phyloP scores from a whole-genome alignment of 257 asterid genomes.

The Solanum acaule region DNA sequence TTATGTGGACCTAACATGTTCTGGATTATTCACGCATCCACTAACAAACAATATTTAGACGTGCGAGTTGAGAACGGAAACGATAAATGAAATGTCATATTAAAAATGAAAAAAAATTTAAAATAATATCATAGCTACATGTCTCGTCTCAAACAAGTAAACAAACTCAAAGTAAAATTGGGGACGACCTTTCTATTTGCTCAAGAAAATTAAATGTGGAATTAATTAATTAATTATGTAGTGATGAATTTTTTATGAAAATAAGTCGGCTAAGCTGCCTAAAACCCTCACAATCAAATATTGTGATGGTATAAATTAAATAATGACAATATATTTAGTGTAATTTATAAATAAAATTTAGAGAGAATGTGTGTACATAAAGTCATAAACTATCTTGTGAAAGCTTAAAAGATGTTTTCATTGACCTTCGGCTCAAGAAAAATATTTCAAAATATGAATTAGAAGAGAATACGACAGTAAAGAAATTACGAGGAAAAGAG shows the following conservation, averaged over 20 bases:
- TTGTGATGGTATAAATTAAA: not conserved
- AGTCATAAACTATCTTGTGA: too few species aligned
- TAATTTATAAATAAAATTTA: not conserved
- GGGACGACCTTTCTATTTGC: not conserved
- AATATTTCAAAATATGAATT: too few species aligned
- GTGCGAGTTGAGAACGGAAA: rapidly evolving
- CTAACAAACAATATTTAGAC: too few species aligned
- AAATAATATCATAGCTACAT: not conserved
- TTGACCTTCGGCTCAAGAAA: not conserved
- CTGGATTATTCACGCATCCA: not conserved
- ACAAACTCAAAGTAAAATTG: not conserved
- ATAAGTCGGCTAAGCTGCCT: not conserved
- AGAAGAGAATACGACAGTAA: not conserved
- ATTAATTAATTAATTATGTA: not conserved
- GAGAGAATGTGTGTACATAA: too few species aligned
- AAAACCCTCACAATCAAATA: not conserved
- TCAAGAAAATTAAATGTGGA: not conserved
- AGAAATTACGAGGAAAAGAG: rapidly evolving
- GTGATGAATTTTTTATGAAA: not conserved
- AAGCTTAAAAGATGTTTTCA: too few species aligned
- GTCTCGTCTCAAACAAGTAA: not conserved
- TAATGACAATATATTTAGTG: not conserved
- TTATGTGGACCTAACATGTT: not conserved
- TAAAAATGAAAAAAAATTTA: not conserved
- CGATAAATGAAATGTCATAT: rapidly evolving